phyloP scores from a whole-genome alignment of 306 rosid genomes.

The barrel medic (Medicago truncatula) region DNA sequence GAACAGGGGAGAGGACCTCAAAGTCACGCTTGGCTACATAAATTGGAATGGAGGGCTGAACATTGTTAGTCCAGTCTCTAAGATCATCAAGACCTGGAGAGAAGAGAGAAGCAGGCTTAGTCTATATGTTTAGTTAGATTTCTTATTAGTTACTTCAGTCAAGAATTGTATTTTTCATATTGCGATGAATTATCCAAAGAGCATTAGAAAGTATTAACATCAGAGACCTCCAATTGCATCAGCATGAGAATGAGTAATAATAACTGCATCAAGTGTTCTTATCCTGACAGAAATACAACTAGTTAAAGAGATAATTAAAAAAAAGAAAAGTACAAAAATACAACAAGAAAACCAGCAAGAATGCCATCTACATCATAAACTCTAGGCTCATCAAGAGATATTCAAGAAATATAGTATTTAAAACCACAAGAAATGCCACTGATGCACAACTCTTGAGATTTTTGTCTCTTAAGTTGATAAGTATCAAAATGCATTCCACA shows the following conservation, averaged over 20 bases:
- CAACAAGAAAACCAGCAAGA: conserved; percentile 41
- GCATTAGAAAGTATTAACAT: conserved; percentile 45
- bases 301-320: conserved; percentile 49
- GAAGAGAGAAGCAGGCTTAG: conserved; percentile 32
- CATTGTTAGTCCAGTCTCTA: conserved; percentile 98
- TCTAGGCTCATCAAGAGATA: conserved; percentile 22
- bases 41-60: conserved; percentile 84
- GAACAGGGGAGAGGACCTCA: conserved; percentile 61
- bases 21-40: conserved; percentile 87
- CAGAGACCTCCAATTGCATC: conserved; percentile 98
- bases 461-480: conserved; percentile 9
- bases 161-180: conserved; percentile 31
- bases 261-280: conserved; percentile 91
- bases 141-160: conserved; percentile 15
- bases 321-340: conserved; percentile 34
- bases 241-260: conserved; percentile 98
- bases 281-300: conserved; percentile 84
- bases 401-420: conserved; percentile 2
- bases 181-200: conserved; percentile 44
- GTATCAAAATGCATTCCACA: conserved; percentile 23
- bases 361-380: conserved; percentile 19
- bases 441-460: neutral
- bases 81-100: conserved; percentile 88
- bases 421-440: conserved; percentile 26
- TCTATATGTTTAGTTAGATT: conserved; percentile 31